Conservation (phyloP, 768 basidiomycete genomes). For the Tephrocybe sp. region DNA sequence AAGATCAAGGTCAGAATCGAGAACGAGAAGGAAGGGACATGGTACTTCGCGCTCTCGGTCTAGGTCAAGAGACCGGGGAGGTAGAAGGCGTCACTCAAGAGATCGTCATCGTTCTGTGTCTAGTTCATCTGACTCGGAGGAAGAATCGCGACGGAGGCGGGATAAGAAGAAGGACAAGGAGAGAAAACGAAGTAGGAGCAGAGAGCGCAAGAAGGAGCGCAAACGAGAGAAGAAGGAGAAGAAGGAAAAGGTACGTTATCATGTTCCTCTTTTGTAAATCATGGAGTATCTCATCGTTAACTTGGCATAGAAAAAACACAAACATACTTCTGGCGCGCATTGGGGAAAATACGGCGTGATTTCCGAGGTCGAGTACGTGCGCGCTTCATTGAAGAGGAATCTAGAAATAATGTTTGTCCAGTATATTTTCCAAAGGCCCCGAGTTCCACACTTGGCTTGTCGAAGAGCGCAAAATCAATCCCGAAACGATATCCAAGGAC, state of each 20-base stretch:
- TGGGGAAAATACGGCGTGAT: constrained; percentile 95
- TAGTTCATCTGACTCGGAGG: constrained; percentile 40
- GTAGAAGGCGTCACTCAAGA: constrained; percentile 11
- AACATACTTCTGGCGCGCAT: constrained; percentile 52
- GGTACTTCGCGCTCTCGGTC: constrained; percentile 31
- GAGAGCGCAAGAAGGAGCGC: constrained; percentile 32
- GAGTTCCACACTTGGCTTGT: constrained; percentile 94
- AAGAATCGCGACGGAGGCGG: constrained; percentile 42
- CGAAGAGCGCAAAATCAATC: constrained; percentile 89
- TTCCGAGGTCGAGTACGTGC: constrained; percentile 74
- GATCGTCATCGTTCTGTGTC: constrained; percentile 32
- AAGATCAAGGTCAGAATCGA: constrained; percentile 24
- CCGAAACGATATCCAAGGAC: constrained; percentile 84
- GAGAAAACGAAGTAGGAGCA: constrained; percentile 44
- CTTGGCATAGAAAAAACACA: constrained; percentile 51
- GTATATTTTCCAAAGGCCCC: constrained; percentile 76
- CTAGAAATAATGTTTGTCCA: constrained; percentile 25
- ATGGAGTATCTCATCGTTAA: not conserved
- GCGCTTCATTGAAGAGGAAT: not conserved
- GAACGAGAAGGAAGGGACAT: constrained; percentile 27
- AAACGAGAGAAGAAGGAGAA: constrained; percentile 53
- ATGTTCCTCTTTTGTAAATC: not conserved
- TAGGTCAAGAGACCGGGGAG: constrained; percentile 19
- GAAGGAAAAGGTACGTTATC: constrained; percentile 42
- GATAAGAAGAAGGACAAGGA: constrained; percentile 43